phyloP scores from a whole-genome alignment of 2,329 filamentous ascomycete genomes.

The Pseudocercospora eumusae region DNA sequence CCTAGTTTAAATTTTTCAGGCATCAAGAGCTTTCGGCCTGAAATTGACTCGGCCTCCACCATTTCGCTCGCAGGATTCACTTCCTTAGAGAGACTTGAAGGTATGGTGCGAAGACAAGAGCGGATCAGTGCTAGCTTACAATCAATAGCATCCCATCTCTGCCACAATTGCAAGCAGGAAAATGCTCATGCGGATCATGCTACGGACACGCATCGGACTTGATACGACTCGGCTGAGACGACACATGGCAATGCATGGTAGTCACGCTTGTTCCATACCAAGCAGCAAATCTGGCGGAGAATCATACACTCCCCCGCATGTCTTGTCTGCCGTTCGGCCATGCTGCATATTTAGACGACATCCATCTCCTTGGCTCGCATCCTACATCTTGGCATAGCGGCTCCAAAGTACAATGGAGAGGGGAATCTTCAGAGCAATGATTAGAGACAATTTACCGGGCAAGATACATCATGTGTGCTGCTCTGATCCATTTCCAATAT shows the following conservation, averaged over 20 bases:
- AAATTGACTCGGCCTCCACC: neutral
- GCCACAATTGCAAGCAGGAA: neutral
- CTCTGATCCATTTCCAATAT: neutral
- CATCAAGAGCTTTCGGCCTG: no score
- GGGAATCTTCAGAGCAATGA: neutral
- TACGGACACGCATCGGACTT: neutral
- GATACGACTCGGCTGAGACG: neutral
- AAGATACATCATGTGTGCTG: neutral
- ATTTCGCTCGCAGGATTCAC: neutral
- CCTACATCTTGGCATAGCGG: neutral
- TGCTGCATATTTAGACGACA: neutral
- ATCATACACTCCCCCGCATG: neutral
- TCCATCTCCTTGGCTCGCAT: neutral
- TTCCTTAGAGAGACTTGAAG: conserved; percentile 40
- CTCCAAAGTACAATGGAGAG: neutral
- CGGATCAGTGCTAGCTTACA: conserved; percentile 21
- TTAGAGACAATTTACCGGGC: neutral
- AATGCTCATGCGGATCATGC: neutral
- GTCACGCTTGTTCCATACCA: conserved; percentile 1
- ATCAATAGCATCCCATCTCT: neutral
- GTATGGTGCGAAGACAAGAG: conserved; percentile 65
- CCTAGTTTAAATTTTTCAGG: no score
- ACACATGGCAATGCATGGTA: conserved; percentile 10
- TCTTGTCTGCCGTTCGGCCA: neutral
- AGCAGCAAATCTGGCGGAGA: neutral